A percentile compares a stretch with the other conserved stretches of the same genome.
Evolutionary conservation across 1,284 basidiomycete species (phyloP).

Genomic region (Coniferiporia weirii): DNA sequence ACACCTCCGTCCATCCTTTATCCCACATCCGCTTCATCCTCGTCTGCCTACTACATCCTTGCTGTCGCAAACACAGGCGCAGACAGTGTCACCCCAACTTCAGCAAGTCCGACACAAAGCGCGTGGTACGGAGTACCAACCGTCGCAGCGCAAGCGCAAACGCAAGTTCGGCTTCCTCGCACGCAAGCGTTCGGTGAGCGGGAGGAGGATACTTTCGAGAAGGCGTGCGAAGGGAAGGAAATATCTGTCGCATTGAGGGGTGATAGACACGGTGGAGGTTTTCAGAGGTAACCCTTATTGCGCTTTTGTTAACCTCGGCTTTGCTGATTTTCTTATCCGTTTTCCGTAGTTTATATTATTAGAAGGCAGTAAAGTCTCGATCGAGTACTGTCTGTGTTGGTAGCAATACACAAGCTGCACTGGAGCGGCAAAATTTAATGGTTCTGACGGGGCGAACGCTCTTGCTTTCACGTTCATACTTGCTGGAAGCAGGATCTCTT

Average conservation of each 20-base stretch:
- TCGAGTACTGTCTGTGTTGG: too few relatives aligned
- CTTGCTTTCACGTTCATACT: too few relatives aligned
- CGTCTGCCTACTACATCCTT: constrained; percentile 5
- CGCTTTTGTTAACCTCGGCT: too few relatives aligned
- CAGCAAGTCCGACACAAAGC: constrained; percentile 46
- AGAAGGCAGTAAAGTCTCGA: too few relatives aligned
- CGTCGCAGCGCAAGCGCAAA: constrained; percentile 84
- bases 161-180: constrained; percentile 84
- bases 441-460: too few relatives aligned
- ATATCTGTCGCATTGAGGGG: constrained; percentile 47
- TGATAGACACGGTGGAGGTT: too few relatives aligned
- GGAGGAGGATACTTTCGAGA: constrained; percentile 57
- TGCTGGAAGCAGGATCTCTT: too few relatives aligned
- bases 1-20: constrained; percentile 15
- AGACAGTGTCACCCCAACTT: constrained; percentile 23
- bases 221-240: constrained; percentile 56
- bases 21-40: constrained; percentile 9
- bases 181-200: constrained; percentile 55
- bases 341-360: too few relatives aligned
- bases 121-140: constrained; percentile 79
- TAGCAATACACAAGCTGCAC: too few relatives aligned
- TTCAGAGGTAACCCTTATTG: too few relatives aligned
- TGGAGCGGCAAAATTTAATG: too few relatives aligned
- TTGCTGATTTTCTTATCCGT: too few relatives aligned
- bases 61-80: constrained; percentile 4